These are phyloP conservation scores for Pisolithus thermaeus DNA, from an alignment of 1,284 basidiomycete genomes.

Conservation along the genomic window DNA sequence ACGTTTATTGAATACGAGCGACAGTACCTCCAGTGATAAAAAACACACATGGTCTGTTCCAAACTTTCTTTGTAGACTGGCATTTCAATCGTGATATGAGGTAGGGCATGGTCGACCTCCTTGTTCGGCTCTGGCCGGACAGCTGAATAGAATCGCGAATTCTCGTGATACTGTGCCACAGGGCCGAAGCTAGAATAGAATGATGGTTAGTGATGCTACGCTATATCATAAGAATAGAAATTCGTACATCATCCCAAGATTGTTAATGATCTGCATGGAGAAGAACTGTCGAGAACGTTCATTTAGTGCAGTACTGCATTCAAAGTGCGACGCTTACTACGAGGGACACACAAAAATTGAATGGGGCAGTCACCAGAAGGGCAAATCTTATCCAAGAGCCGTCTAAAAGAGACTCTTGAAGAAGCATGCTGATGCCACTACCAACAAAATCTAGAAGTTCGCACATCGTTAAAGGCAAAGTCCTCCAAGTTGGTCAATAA, in stretches of 20 bases:
- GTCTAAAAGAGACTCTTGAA: conserved; percentile 65
- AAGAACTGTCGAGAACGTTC: conserved; percentile 42
- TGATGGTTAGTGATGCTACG: not conserved
- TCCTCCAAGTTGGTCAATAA: not conserved
- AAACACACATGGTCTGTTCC: conserved; percentile 57
- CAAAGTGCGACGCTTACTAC: conserved; percentile 35
- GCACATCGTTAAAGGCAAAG: conserved; percentile 25
- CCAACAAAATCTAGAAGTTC: conserved; percentile 48
- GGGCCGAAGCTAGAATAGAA: conserved; percentile 46
- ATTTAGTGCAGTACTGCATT: not conserved
- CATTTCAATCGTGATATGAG: conserved; percentile 68
- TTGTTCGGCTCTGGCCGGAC: conserved; percentile 47
- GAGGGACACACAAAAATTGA: conserved; percentile 70
- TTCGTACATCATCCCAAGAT: conserved; percentile 50
- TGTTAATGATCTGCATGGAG: conserved; percentile 50
- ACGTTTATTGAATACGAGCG: not conserved
- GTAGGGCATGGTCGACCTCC: conserved; percentile 49
- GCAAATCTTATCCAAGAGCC: conserved; percentile 56
- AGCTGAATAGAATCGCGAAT: conserved; percentile 64
- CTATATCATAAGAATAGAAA: not conserved
- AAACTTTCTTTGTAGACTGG: conserved; percentile 75
- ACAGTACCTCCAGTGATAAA: conserved; percentile 10
- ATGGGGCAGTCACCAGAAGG: conserved; percentile 58
- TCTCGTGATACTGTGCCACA: conserved; percentile 67
- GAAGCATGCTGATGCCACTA: conserved; percentile 47